Evolutionary conservation across 2,329 filamentous ascomycete species (phyloP).

Genomic region (Fusarium falciforme): DNA sequence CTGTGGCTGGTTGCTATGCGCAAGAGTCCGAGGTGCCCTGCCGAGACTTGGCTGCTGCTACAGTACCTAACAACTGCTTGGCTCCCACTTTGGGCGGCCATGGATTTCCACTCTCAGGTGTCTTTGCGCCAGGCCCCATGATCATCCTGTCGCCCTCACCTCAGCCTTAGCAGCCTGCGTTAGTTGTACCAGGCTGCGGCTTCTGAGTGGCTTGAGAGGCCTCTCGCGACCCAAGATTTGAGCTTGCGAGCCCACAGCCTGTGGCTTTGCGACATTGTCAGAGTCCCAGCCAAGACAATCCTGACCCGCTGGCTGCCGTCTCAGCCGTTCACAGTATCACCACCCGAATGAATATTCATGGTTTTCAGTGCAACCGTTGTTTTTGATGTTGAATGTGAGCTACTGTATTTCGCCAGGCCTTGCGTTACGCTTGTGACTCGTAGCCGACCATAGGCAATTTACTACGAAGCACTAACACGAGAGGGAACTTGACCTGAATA

Average conservation of each 20-base stretch:
- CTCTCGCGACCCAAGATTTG: slow-evolving; percentile 12
- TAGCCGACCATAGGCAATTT: neutral
- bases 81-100: slow-evolving; percentile 1
- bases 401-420: neutral
- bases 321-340: neutral
- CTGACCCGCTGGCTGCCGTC: slow-evolving; percentile 8
- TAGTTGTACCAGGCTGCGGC: neutral
- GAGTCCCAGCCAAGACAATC: neutral
- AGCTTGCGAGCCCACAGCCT: slow-evolving; percentile 19
- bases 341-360: neutral
- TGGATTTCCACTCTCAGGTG: slow-evolving; percentile 24
- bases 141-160: neutral
- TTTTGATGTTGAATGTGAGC: neutral
- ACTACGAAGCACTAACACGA: neutral
- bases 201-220: slow-evolving; percentile 24
- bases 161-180: slow-evolving; percentile 10
- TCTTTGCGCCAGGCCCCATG: neutral
- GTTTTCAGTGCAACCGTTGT: neutral
- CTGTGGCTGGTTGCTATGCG: slow-evolving; percentile 36
- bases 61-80: neutral
- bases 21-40: neutral
- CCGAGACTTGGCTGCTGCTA: slow-evolving; percentile 4
- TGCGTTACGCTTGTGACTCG: neutral
- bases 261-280: slow-evolving; percentile 19
- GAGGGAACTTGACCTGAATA: neutral